A percentile compares a stretch with the other conserved stretches of the same genome.
Evolutionary conservation across 352 stramenopile genomes (phyloP).

Genomic region (Phytophthora palmivora): DNA sequence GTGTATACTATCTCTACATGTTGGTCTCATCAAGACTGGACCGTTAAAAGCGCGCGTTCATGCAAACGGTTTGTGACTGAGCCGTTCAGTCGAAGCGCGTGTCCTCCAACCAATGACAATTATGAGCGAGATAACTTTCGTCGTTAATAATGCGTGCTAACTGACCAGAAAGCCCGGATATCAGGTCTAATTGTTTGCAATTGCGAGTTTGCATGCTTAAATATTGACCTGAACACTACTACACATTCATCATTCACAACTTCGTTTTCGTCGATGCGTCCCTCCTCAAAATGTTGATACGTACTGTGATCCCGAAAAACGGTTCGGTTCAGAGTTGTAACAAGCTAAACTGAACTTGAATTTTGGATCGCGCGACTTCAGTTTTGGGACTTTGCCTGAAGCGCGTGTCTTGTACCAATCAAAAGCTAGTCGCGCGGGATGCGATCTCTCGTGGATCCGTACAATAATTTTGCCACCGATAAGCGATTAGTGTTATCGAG

Average conservation of each 20-base stretch:
- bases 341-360: constrained; percentile 32
- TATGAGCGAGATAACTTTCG: too few species aligned
- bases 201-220: background rate
- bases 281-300: background rate
- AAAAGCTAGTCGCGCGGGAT: constrained; percentile 10
- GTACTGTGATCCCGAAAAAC: background rate
- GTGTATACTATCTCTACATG: too few species aligned
- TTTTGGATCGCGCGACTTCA: constrained; percentile 21
- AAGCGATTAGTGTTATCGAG: too few species aligned
- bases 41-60: constrained; percentile 7
- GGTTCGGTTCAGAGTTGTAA: constrained; percentile 12
- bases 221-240: background rate
- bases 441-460: too few species aligned
- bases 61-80: constrained; percentile 19
- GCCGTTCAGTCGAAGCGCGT: constrained; percentile 11
- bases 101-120: constrained; percentile 26
- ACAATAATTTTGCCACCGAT: too few species aligned
- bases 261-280: too few species aligned
- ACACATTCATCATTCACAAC: background rate
- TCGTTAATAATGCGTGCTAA: background rate
- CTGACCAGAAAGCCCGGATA: constrained; percentile 2
- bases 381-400: constrained; percentile 13
- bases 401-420: constrained; percentile 8
- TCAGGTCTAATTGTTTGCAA: background rate
- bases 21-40: background rate